A percentile compares a stretch with the other conserved stretches of the same genome.
Evolutionary conservation across 148 eudicot species (phyloP).

Genomic region (Vaccinium macrocarpon): DNA sequence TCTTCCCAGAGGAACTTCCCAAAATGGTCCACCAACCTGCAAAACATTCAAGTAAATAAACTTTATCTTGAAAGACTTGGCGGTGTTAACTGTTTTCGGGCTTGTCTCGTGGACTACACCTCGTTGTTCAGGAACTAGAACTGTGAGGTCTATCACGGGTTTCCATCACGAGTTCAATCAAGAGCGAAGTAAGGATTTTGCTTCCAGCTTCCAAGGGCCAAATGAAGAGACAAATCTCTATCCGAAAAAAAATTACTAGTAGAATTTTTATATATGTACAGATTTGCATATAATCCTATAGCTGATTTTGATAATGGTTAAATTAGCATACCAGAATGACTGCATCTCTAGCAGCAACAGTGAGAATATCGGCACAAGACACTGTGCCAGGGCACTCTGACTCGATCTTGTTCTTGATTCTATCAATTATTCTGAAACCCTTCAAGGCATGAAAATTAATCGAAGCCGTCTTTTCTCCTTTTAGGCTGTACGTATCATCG

Average conservation of each 20-base stretch:
- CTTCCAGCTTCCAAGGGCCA: too few relatives aligned
- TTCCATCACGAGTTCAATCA: too few relatives aligned
- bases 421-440: slow-evolving; percentile 72
- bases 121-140: too few relatives aligned
- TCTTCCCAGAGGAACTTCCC: slow-evolving; percentile 86
- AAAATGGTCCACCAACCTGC: slow-evolving; percentile 90
- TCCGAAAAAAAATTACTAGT: too few relatives aligned
- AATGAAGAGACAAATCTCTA: too few relatives aligned
- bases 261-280: too few relatives aligned
- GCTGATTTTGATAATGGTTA: background rate
- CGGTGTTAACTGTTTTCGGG: too few relatives aligned
- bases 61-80: too few relatives aligned
- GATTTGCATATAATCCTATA: too few relatives aligned
- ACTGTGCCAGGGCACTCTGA: slow-evolving; percentile 87
- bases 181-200: too few relatives aligned
- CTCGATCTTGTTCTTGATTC: slow-evolving; percentile 71
- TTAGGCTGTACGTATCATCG: slow-evolving; percentile 70
- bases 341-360: slow-evolving; percentile 91
- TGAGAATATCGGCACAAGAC: slow-evolving; percentile 91
- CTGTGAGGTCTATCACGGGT: too few relatives aligned
- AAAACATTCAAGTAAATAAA: background rate
- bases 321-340: slow-evolving; percentile 51
- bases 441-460: slow-evolving; percentile 55
- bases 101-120: too few relatives aligned
- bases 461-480: slow-evolving; percentile 77